Base-by-base conservation (phyloP, 2,329 filamentous ascomycete genomes). In the Talaromyces islandicus region DNA sequence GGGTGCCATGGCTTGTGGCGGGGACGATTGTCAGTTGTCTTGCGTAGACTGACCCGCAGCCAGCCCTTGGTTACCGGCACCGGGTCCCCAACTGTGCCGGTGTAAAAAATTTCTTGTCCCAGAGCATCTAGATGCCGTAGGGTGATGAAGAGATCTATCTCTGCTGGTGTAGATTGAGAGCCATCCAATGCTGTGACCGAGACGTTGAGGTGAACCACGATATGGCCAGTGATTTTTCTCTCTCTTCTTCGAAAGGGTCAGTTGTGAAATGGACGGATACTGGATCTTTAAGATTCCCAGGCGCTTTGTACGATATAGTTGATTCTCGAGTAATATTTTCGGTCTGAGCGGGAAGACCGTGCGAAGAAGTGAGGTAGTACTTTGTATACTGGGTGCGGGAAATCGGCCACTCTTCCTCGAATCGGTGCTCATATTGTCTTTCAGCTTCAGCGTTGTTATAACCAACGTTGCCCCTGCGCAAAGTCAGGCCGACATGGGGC, bases 151-250 rank as follows among this genome's bases (percentile, higher is more conserved):
- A 0, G 82, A 60, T 84, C 81, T 38, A 83, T 80, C 46, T 84
- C 81, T 1, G 71, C 74, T 0, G 80, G 81, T 2, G 72, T 75
- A 1, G n/a, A n/a, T n/a, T n/a, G n/a, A n/a, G n/a, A n/a, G n/a
- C n/a, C n/a, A 71, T 66, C 1, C 72, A 69, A 1, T 71, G 46
- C 10, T 51, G 72, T 77, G 35, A 78, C 73, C 0, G 86, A 88
- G 0, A 89, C 82, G 62, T 85, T 84, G 3, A 91, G 75, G 64
- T 85, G 86, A 0, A 85, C 86, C 0, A 84, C 77, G 27, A 89
- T 76, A 66, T 90, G 85, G 0, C 88, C 88, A 0, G 88, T 90
- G 57, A 91, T 83, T 67, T 83, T 67, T 90, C 88, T 0, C 83
- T 53, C 55, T 14, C 19, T 43, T 57, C 35, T 59, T 59, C 62